Percentiles rank a stretch among this genome's conserved stretches.
These are phyloP conservation scores for Selaginella moellendorffii DNA, from an alignment of 75 land plant species.

Conservation along the genomic window DNA sequence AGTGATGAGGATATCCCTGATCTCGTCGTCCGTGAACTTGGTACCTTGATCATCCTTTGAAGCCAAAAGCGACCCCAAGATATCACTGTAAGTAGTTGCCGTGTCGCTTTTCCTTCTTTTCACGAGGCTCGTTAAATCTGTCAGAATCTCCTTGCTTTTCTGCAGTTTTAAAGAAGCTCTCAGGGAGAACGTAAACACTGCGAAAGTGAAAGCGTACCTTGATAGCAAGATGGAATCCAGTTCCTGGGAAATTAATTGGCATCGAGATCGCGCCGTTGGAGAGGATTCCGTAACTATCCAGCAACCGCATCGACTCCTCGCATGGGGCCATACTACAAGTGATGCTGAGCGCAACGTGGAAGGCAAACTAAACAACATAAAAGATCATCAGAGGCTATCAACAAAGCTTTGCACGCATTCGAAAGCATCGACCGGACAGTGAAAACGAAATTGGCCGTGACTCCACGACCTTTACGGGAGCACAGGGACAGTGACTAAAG, in stretches of 20 bases:
- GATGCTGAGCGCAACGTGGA: not conserved
- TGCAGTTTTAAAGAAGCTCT: not conserved
- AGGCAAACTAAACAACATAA: conserved; percentile 7
- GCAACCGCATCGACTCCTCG: not conserved
- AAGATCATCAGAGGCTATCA: too few relatives aligned
- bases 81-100: not conserved
- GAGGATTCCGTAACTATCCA: not conserved
- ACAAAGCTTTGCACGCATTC: too few relatives aligned
- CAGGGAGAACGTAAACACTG: not conserved
- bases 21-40: not conserved
- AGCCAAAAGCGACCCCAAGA: not conserved
- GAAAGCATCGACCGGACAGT: too few relatives aligned
- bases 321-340: conserved; percentile 2
- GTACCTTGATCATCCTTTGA: not conserved
- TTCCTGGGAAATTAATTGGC: conserved; percentile 8
- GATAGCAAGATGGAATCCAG: not conserved
- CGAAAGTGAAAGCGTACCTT: not conserved
- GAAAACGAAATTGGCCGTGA: too few relatives aligned
- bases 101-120: not conserved
- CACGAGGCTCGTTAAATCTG: not conserved
- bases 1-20: not conserved
- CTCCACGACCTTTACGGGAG: too few relatives aligned
- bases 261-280: conserved; percentile 3
- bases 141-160: not conserved
- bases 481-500: too few relatives aligned